A percentile compares a stretch with the other conserved stretches of the same genome.
Conservation (phyloP, 108 stramenopile genomes). For the Seminavis robusta region DNA sequence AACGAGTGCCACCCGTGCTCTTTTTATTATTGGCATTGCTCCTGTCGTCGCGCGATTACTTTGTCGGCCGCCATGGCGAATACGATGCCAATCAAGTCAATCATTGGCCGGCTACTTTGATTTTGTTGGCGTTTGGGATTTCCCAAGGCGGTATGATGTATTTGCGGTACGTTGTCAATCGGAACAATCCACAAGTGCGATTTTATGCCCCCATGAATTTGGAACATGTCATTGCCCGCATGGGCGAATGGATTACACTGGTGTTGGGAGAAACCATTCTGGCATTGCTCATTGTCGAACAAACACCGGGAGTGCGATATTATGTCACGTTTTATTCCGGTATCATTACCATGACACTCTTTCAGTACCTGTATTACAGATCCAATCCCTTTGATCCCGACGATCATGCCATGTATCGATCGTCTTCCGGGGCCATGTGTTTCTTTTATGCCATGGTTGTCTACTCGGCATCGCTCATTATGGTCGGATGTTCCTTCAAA, state of each 20-base stretch:
- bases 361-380: conserved; percentile 20
- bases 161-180: no score
- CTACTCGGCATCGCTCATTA: conserved; percentile 36
- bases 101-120: no score
- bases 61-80: no score
- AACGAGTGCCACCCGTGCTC: no score
- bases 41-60: no score
- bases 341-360: conserved; percentile 10
- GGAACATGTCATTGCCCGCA: conserved; percentile 41
- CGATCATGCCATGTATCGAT: conserved; percentile 21
- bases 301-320: background rate
- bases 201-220: conserved; percentile 41
- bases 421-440: conserved; percentile 12
- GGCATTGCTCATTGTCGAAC: conserved; percentile 37
- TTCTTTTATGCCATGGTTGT: conserved; percentile 19
- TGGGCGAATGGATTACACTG: conserved; percentile 59
- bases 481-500: conserved; percentile 23
- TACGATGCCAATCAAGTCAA: no score
- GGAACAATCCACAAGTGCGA: background rate
- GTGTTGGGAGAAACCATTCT: conserved; percentile 53
- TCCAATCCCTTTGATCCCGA: conserved; percentile 20
- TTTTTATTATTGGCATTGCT: no score
- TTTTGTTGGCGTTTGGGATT: no score
- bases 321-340: conserved; percentile 20
- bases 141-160: no score